Percentiles rank a stretch among this genome's conserved stretches.
Conservation (phyloP, 2,329 filamentous ascomycete genomes). For the Gnomoniopsis smithogilvyi region DNA sequence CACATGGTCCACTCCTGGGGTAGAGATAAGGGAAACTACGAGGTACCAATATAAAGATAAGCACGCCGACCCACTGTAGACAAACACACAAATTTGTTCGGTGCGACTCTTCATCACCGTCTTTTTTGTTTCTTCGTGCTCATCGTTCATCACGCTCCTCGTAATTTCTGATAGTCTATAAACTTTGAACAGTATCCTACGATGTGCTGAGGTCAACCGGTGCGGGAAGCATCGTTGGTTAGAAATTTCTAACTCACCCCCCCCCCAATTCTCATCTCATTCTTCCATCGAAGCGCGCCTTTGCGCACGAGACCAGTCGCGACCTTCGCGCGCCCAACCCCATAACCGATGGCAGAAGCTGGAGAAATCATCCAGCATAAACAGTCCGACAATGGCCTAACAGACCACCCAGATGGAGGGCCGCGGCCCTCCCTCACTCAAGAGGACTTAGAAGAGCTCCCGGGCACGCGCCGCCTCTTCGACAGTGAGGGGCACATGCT, state of each 20-base stretch:
- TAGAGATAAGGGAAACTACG: neutral
- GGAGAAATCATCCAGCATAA: slow-evolving; percentile 8
- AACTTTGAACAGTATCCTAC: neutral
- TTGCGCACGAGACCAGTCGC: slow-evolving; percentile 3
- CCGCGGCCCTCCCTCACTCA: slow-evolving; percentile 16
- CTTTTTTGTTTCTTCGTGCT: neutral
- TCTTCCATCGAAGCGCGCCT: neutral
- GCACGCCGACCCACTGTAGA: neutral
- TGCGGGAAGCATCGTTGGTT: slow-evolving; percentile 18
- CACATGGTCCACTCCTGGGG: neutral
- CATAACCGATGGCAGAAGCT: slow-evolving; percentile 17
- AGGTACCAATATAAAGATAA: neutral
- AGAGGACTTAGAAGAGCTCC: slow-evolving; percentile 18
- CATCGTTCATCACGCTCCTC: neutral
- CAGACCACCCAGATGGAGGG: slow-evolving; percentile 1
- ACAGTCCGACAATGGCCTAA: slow-evolving; percentile 14
- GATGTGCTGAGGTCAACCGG: slow-evolving; percentile 19
- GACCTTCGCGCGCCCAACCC: slow-evolving; percentile 5
- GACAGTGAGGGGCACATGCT: slow-evolving; percentile 18
- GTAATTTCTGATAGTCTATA: neutral
- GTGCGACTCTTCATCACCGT: neutral
- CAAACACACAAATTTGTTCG: neutral
- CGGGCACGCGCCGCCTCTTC: slow-evolving; percentile 17
- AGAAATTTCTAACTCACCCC: neutral
- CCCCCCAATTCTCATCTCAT: neutral